Conservation (phyloP, 169 alveolate species). For the Blepharisma undulans region DNA sequence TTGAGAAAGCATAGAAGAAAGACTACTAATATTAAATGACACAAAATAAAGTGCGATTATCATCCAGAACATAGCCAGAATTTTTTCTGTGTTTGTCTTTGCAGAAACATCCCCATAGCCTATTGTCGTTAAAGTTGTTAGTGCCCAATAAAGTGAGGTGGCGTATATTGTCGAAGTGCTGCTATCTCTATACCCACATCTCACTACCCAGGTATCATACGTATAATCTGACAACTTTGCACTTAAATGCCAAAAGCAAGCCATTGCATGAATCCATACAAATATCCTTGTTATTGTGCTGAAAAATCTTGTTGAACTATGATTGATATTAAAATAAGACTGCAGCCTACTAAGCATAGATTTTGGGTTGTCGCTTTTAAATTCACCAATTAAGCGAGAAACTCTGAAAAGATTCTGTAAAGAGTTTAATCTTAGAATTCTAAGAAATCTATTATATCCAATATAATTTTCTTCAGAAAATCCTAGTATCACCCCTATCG, state of each 20-base stretch:
- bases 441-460: constrained; percentile 10
- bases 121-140: constrained; percentile 37
- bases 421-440: not conserved
- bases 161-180: not conserved
- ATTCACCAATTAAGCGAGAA: not conserved
- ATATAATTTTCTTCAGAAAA: not conserved
- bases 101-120: constrained; percentile 41
- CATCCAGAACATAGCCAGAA: constrained; percentile 20
- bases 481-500: constrained; percentile 44
- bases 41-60: not conserved
- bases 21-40: constrained; percentile 18
- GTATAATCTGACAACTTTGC: not conserved
- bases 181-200: not conserved
- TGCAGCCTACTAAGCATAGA: not conserved
- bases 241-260: constrained; percentile 39
- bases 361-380: constrained; percentile 1
- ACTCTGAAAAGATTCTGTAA: constrained; percentile 8
- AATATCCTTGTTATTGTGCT: constrained; percentile 6
- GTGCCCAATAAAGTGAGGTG: constrained; percentile 28
- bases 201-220: constrained; percentile 28
- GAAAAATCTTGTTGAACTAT: constrained; percentile 22
- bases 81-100: constrained; percentile 8
- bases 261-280: constrained; percentile 12
- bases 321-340: not conserved
- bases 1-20: constrained; percentile 28